A percentile compares a stretch with the other conserved stretches of the same genome.
These are phyloP conservation scores for Cordyceps javanica DNA, from an alignment of 2,329 filamentous ascomycete species.

Conservation along the genomic window DNA sequence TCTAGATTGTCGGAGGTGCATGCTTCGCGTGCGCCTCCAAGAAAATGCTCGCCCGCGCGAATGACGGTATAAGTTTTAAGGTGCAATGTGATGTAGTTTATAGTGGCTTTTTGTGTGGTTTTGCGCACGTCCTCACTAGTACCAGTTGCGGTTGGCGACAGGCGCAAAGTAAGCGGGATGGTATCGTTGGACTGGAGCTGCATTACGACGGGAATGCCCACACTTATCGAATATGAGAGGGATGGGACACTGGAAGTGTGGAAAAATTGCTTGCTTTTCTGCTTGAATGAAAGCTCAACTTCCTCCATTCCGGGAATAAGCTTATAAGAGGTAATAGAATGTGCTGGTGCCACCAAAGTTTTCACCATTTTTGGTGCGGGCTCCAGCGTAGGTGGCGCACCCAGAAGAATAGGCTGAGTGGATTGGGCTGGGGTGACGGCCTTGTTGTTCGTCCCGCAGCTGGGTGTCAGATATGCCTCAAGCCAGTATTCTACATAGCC, in stretches of 20 bases:
- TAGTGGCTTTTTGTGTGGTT: neutral
- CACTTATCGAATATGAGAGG: neutral
- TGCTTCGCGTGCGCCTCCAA: neutral
- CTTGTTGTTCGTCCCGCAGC: neutral
- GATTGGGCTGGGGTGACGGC: neutral
- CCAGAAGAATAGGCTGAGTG: neutral
- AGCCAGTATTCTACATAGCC: slow-evolving; percentile 7
- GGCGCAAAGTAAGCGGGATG: neutral
- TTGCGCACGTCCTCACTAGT: neutral
- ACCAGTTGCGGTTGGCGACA: neutral
- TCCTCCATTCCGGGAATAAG: neutral
- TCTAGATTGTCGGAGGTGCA: neutral
- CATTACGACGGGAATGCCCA: neutral
- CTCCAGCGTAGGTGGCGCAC: neutral
- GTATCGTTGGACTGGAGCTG: neutral
- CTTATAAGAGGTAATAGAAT: neutral
- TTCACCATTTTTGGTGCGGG: neutral
- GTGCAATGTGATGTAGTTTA: neutral
- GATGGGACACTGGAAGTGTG: neutral
- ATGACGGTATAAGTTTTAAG: neutral
- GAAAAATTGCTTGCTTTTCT: slow-evolving; percentile 10
- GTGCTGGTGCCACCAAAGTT: neutral
- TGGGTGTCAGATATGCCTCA: neutral
- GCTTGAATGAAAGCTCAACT: neutral
- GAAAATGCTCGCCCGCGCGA: neutral